phyloP scores from a whole-genome alignment of 805 yeast species.

The Saccharomyces cerevisiae region DNA sequence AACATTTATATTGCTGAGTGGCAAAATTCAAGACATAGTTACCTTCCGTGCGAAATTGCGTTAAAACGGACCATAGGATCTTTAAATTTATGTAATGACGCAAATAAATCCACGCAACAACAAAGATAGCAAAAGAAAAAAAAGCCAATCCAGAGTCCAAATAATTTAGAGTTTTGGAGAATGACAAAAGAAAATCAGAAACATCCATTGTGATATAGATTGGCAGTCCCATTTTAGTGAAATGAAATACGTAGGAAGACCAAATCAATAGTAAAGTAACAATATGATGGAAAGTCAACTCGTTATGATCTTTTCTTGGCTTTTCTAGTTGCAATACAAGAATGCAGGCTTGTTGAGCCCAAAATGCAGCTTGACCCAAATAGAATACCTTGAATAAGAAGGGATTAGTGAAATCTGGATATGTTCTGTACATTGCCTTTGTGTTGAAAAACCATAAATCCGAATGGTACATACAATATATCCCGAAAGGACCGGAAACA shows the following conservation, averaged over 20 bases:
- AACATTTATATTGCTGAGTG: conserved; percentile 85
- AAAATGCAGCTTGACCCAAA: conserved; percentile 82
- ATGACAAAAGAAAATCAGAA: conserved; percentile 74
- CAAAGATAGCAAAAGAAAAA: conserved; percentile 38
- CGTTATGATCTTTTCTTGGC: conserved; percentile 83
- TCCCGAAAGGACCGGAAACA: conserved; percentile 67
- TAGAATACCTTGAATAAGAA: conserved; percentile 66
- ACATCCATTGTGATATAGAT: conserved; percentile 88
- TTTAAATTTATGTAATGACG: conserved; percentile 74
- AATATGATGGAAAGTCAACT: conserved; percentile 80
- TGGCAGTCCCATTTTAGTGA: conserved; percentile 91
- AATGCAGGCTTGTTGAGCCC: conserved; percentile 86
- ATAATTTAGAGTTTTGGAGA: conserved; percentile 72
- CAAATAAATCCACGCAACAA: conserved; percentile 65
- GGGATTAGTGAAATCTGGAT: conserved; percentile 70
- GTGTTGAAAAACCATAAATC: conserved; percentile 86
- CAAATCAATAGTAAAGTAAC: conserved; percentile 77
- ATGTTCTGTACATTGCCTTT: conserved; percentile 58
- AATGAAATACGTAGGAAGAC: conserved; percentile 80
- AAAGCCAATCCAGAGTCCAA: conserved; percentile 42
- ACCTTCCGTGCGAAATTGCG: conserved; percentile 78
- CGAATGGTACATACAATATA: conserved; percentile 68
- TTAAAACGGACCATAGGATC: conserved; percentile 68
- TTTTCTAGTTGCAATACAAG: conserved; percentile 72
- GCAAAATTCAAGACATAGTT: conserved; percentile 67